A percentile compares a stretch with the other conserved stretches of the same genome.
phyloP scores from a whole-genome alignment of 371 early-diverging fungal genomes.

The Mortierella sp. region DNA sequence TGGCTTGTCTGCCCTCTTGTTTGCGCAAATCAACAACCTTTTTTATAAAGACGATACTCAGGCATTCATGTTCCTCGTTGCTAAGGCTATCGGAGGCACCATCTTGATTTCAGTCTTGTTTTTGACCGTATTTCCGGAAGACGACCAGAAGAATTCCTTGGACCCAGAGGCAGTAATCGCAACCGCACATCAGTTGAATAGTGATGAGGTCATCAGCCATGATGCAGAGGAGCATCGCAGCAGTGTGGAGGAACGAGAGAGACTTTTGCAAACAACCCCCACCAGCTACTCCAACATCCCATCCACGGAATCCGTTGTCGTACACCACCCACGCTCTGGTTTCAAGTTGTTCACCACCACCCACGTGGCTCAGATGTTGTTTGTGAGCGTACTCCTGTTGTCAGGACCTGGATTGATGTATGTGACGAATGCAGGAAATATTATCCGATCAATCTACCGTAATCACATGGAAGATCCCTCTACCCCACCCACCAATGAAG shows the following conservation, averaged over 20 bases:
- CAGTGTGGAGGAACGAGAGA: constrained; percentile 25
- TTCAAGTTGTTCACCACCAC: constrained; percentile 47
- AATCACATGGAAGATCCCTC: constrained; percentile 36
- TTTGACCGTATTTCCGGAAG: constrained; percentile 21
- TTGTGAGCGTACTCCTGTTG: constrained; percentile 41
- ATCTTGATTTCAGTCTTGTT: constrained; percentile 54
- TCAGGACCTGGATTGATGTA: constrained; percentile 67
- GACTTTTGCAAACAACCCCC: constrained; percentile 16
- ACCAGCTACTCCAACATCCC: constrained; percentile 1
- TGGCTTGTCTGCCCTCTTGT: constrained; percentile 79
- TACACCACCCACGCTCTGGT: constrained; percentile 33
- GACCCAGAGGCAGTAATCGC: constrained; percentile 1
- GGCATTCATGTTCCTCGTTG: constrained; percentile 57
- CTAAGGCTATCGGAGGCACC: constrained; percentile 48
- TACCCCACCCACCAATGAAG: constrained; percentile 23
- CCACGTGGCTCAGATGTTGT: constrained; percentile 40
- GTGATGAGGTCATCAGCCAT: constrained; percentile 4
- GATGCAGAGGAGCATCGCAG: constrained; percentile 24
- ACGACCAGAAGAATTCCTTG: neutral
- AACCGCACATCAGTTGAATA: neutral
- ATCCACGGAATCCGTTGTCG: neutral
- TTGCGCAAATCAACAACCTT: constrained; percentile 66
- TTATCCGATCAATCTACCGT: constrained; percentile 55
- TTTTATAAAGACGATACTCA: constrained; percentile 62
- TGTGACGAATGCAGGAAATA: constrained; percentile 63